Percentiles rank a stretch among this genome's conserved stretches.
Evolutionary conservation across 352 stramenopile genomes (phyloP).

Genomic region (Paralagenidium karlingii): DNA sequence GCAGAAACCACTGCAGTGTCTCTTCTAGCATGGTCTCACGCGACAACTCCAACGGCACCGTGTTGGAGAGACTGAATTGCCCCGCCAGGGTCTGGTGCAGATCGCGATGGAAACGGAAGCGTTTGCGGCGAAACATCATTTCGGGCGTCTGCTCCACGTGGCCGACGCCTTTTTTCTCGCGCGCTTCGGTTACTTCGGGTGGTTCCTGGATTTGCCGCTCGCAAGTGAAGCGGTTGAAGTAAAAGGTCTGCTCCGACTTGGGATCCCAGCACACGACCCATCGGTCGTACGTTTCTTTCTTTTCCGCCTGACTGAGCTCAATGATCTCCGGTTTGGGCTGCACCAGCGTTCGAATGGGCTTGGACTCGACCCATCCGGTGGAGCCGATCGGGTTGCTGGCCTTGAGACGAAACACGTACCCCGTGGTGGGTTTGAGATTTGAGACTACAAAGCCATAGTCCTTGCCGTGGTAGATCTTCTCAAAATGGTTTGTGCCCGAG

Average conservation of each 20-base stretch:
- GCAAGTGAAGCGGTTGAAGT: conserved; percentile 80
- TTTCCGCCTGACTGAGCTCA: conserved; percentile 30
- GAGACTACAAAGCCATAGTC: conserved; percentile 49
- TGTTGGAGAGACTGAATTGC: conserved; percentile 12
- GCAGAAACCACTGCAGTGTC: conserved; percentile 37
- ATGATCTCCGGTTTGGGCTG: conserved; percentile 51
- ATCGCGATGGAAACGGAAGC: conserved; percentile 75
- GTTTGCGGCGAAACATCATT: conserved; percentile 76
- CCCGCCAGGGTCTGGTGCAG: conserved; percentile 28
- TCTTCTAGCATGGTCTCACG: conserved; percentile 57
- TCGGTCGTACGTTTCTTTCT: conserved; percentile 20
- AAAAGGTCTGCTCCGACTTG: conserved; percentile 77
- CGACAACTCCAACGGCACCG: conserved; percentile 28
- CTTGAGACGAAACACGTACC: conserved; percentile 55
- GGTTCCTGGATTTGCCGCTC: conserved; percentile 52
- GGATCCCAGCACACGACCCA: conserved; percentile 85
- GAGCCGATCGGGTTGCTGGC: conserved; percentile 54
- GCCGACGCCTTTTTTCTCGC: conserved; percentile 21
- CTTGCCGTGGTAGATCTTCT: conserved; percentile 45
- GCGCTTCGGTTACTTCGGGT: conserved; percentile 21
- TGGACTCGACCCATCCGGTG: conserved; percentile 47
- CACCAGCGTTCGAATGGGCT: conserved; percentile 33
- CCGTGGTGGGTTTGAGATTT: conserved; percentile 22
- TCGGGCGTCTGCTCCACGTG: conserved; percentile 52
- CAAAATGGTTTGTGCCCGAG: no score